phyloP scores from a whole-genome alignment of 495 filamentous ascomycete genomes.

The Letharia lupina region DNA sequence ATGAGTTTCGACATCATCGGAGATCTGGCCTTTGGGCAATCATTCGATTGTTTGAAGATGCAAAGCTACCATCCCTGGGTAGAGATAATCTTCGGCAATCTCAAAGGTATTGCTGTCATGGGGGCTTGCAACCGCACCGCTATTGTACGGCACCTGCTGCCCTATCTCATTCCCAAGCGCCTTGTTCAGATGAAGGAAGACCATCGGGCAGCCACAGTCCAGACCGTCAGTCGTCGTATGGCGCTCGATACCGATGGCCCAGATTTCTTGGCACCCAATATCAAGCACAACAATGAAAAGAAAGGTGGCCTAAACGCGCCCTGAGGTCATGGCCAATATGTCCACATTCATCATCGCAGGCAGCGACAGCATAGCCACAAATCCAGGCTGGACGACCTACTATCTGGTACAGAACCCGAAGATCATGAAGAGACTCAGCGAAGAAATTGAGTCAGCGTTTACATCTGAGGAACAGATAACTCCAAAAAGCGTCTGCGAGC shows the following conservation, averaged over 20 bases:
- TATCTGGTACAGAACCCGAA: slow-evolving; percentile 38
- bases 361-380: slow-evolving; percentile 51
- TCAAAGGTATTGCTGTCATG: slow-evolving; percentile 27
- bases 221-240: slow-evolving; percentile 37
- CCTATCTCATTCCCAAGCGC: slow-evolving; percentile 12
- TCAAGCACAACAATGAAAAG: slow-evolving; percentile 15
- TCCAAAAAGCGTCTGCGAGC: slow-evolving; percentile 29
- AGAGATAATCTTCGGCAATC: slow-evolving; percentile 30
- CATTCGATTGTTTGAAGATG: slow-evolving; percentile 40
- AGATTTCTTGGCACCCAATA: slow-evolving; percentile 23
- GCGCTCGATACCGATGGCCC: slow-evolving; percentile 23
- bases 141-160: slow-evolving; percentile 5
- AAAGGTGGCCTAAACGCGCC: slow-evolving; percentile 12
- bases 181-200: slow-evolving; percentile 25
- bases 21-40: slow-evolving; percentile 43
- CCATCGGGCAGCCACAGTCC: slow-evolving; percentile 33
- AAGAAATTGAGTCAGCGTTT: slow-evolving; percentile 36
- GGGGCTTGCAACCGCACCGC: slow-evolving; percentile 8
- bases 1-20: slow-evolving; percentile 44
- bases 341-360: slow-evolving; percentile 30
- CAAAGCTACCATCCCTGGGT: slow-evolving; percentile 43
- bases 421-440: slow-evolving; percentile 29
- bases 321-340: slow-evolving; percentile 18
- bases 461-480: slow-evolving; percentile 30
- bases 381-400: slow-evolving; percentile 41